Base-by-base conservation (phyloP, 441 rosid genomes). In the Aleurites moluccanus region DNA sequence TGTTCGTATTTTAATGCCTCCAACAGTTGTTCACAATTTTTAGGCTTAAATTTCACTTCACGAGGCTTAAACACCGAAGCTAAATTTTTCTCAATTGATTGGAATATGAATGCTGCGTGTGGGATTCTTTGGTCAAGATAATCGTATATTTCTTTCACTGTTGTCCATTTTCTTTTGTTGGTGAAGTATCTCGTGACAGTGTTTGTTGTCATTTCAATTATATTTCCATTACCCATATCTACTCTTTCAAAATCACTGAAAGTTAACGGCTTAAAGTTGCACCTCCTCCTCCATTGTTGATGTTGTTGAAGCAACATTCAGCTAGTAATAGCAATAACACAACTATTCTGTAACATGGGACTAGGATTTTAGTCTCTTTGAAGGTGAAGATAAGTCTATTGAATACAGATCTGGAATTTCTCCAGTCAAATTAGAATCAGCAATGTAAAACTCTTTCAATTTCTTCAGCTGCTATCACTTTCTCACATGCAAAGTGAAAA, bases 1-100 rank as follows among this genome's bases (percentile, higher is more conserved):
- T 6, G 98, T 91, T 73, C 98, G 82, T 84, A 90, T 80, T 87
- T 91, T n/a, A 95, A 80, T 0, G 99, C 94, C 73, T 90, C 98
- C 15, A 93, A 87, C 0, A 95, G 88, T 65, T 95, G 92, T 57
- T 91, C 95, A 64, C 84, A 78, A 64, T 77, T 90, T 0, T 74
- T 56, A 0, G 99, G 99, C 77, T 84, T 93, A 62, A 75, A 64
- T 73, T 79, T 89, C 44, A 85, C 69, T 1, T 96, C 98, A 75
- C 98, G 79, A 5, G 99, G 98, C 85, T 89, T 90, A 68, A 95
- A 91, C 70, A 87, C 87, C 82, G 90, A 70, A 0, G 85, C 80
- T 14, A 88, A 71, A 52, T 93, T 89, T 49, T 78, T 89, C 76
- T 95, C 99, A 35, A 79, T 74, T 16, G 89, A 73, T 38, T 76